Evolutionary conservation across 2,329 filamentous ascomycete genomes (phyloP), one percentile per base, ranked within the genome.

Genomic region (Sclerotinia nivalis): DNA sequence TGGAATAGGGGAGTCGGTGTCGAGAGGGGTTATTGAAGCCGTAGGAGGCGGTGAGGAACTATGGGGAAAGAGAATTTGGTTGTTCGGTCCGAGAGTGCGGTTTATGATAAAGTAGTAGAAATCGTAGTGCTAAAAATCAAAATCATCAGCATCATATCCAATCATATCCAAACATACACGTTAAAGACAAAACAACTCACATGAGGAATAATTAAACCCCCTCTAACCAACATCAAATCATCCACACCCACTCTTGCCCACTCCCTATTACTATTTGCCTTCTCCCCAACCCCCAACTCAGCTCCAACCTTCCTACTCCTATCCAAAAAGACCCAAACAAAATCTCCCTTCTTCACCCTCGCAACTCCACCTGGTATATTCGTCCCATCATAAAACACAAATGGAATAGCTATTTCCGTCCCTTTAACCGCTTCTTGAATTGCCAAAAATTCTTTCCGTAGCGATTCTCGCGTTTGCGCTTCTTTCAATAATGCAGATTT

Each of bases 41-140:
- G 72, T 60, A 4, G 71, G 58, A 12, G 73, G 45, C 0, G 85
- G 82, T 1, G 84, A 81, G 71, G 82, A 80, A 73, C 82, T 84
- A 79, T 94, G 97, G 76, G 93, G 86, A 79, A 99, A 98, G 13
- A 99, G 83, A 8, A 87, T 83, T 28, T 83, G 84, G 66, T 91
- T 90, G 50, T 88, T 88, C n/a, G 92, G 90, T 2, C 91, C 92
- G 2, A 88, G 80, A 37, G 88, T 91, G 77, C 91, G 93, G 80
- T 98, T 97, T 80, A 97, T 91, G 78, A 97, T 89, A 81, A 99
- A 98, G 82, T 95, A 96, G 80, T 98, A 96, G 79, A 99, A 93
- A 74, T 98, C 95, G 78, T 96, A 97, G 80, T 99, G 96, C 93
- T 98, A 70, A 69, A 76, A 67, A 62, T 69, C 34, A 73, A 78